These are phyloP conservation scores for Kazachstania bromeliacearum DNA, from an alignment of 805 yeast genomes.

Conservation along the genomic window DNA sequence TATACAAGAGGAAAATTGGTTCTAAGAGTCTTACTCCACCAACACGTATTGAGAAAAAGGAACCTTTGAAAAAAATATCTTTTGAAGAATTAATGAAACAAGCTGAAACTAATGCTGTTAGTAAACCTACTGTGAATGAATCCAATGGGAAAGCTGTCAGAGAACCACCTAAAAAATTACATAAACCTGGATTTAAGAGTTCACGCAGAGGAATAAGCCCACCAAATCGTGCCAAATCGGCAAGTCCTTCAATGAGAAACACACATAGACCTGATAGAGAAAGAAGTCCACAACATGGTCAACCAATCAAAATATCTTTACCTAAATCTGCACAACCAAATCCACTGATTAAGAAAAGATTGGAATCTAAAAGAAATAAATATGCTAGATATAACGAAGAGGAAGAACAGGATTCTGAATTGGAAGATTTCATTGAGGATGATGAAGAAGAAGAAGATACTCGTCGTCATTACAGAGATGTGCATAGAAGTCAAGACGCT, in stretches of 20 bases:
- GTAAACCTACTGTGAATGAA: slow-evolving; percentile 2
- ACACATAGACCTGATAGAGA: not conserved
- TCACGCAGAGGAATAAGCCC: too few species aligned
- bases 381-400: slow-evolving; percentile 1
- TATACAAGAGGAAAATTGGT: slow-evolving; percentile 19
- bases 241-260: too few species aligned
- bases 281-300: not conserved
- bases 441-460: slow-evolving; percentile 44
- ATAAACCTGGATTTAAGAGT: slow-evolving; percentile 15
- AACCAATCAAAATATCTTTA: slow-evolving; percentile 9
- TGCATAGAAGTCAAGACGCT: slow-evolving; percentile 10
- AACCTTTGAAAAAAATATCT: slow-evolving; percentile 36
- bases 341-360: slow-evolving; percentile 39
- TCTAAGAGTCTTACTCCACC: not conserved
- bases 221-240: too few species aligned
- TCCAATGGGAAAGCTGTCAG: not conserved
- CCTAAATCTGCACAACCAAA: slow-evolving; percentile 47
- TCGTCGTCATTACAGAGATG: slow-evolving; percentile 32
- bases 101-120: slow-evolving; percentile 35
- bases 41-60: slow-evolving; percentile 6
- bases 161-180: slow-evolving; percentile 4
- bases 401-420: slow-evolving; percentile 12
- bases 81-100: slow-evolving; percentile 51
- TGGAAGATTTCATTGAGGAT: slow-evolving; percentile 28
- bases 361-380: slow-evolving; percentile 28